Base-by-base conservation (phyloP, 805 yeast species). In the Kluyveromyces wickerhamii region DNA sequence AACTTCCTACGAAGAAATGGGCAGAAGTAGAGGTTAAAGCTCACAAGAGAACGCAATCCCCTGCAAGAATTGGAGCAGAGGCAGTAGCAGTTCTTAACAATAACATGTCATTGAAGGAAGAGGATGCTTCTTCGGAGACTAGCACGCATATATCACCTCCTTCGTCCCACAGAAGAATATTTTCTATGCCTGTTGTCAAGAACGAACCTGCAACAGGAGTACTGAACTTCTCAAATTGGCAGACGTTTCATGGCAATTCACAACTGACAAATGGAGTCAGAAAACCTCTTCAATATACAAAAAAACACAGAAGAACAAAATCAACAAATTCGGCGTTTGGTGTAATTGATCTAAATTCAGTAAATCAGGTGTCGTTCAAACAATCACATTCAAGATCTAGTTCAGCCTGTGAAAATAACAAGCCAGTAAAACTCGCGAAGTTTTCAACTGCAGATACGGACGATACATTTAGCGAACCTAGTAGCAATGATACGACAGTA, bases 41-140 rank as follows among this genome's bases (percentile, higher is more conserved):
- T 7, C 50, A 49, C 28, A 47, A 45, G 40, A 55, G 78, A 40
- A 73, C 79, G 12, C 54, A 69, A 20, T 76, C 84, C 2, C 87
- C 87, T 0, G 81, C 85, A 1, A 76, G 74, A 45, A 67, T 78
- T 8, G 88, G 88, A 1, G 86, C 86, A 1, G 71, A 69, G 15
- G 85, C 86, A 1, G 82, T 79, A 1, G 79, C 84, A 0, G 62
- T 65, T 1, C 46, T 71, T 21, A 55, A 53, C 24, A 52, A 55
- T 9, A 41, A 48, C 6, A 44, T 43, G 6, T 34, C 32, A 2
- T 35, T 56, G 16, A 54, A 48, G 34, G 60, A 56, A 30, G 59
- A 55, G 37, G 51, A 44, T 5, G 13, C 21, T 7, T 22, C 11
- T 12, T 12, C 4, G n/a, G 21, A 5, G 11, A 25, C 17, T 6